Conservation (phyloP, 345 rosid species). For the Passiflora organensis region DNA sequence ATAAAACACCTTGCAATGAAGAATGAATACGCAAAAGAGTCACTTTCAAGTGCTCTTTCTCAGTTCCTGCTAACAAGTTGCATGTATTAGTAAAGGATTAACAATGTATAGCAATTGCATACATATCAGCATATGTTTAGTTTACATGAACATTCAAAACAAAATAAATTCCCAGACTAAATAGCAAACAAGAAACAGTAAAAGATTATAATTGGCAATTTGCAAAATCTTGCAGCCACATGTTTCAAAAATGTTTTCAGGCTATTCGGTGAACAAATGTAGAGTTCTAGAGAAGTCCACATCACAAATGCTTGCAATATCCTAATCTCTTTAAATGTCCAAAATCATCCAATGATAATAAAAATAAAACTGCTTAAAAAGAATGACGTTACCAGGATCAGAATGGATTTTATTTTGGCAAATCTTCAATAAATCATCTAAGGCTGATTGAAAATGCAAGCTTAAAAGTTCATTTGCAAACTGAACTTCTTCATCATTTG, state of each 20-base stretch:
- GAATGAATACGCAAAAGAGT: conserved; percentile 96
- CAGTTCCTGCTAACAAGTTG: conserved; percentile 63
- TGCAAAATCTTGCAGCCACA: no score
- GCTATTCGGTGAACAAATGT: no score
- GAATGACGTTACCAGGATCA: conserved; percentile 57
- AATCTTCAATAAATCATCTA: conserved; percentile 75
- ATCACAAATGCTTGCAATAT: not conserved
- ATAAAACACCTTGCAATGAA: conserved; percentile 91
- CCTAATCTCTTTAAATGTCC: conserved; percentile 3
- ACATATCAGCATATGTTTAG: conserved; percentile 13
- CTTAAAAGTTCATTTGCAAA: conserved; percentile 91
- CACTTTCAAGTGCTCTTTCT: conserved; percentile 96
- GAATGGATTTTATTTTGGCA: conserved; percentile 74
- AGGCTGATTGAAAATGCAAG: conserved; percentile 84
- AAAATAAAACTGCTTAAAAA: not conserved
- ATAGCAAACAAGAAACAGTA: not conserved
- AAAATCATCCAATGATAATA: not conserved
- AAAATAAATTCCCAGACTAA: not conserved
- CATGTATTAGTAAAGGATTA: conserved; percentile 11
- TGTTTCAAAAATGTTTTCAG: no score
- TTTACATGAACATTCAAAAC: conserved; percentile 6
- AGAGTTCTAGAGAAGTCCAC: no score
- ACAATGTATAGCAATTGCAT: not conserved
- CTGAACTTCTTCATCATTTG: conserved; percentile 73
- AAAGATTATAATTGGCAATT: not conserved